phyloP scores from a whole-genome alignment of 2,329 filamentous ascomycete species.

The Xylariaceae sp. region DNA sequence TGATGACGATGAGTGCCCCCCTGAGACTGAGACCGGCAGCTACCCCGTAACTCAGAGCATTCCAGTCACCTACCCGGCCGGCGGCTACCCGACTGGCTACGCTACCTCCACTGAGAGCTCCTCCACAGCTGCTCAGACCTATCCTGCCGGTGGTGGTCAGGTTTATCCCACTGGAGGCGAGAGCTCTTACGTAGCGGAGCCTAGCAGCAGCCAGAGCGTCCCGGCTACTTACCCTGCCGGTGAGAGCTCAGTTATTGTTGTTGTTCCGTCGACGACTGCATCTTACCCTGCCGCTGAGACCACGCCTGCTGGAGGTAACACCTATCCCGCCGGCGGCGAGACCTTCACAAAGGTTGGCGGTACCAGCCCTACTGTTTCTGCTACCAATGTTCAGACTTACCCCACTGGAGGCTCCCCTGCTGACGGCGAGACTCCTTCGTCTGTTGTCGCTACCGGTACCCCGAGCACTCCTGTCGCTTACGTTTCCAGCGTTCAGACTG shows the following conservation, averaged over 20 bases:
- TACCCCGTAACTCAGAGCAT: neutral
- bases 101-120: neutral
- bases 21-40: too few species aligned
- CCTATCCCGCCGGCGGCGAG: neutral
- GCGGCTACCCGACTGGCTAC: neutral
- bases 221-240: neutral
- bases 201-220: neutral
- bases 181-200: neutral
- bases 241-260: neutral
- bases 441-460: neutral
- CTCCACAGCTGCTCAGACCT: neutral
- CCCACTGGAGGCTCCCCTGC: neutral
- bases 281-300: neutral
- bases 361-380: neutral
- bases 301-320: neutral
- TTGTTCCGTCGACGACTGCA: neutral
- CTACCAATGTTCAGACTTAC: neutral
- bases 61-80: neutral
- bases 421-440: neutral
- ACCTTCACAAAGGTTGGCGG: neutral
- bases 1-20: neutral
- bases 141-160: neutral
- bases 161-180: neutral
- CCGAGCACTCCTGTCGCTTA: neutral
- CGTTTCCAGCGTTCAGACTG: neutral